Evolutionary conservation across 495 filamentous ascomycete genomes (phyloP), one percentile per base, ranked within the genome.

Genomic region (Pyrenopolyporus hunteri): DNA sequence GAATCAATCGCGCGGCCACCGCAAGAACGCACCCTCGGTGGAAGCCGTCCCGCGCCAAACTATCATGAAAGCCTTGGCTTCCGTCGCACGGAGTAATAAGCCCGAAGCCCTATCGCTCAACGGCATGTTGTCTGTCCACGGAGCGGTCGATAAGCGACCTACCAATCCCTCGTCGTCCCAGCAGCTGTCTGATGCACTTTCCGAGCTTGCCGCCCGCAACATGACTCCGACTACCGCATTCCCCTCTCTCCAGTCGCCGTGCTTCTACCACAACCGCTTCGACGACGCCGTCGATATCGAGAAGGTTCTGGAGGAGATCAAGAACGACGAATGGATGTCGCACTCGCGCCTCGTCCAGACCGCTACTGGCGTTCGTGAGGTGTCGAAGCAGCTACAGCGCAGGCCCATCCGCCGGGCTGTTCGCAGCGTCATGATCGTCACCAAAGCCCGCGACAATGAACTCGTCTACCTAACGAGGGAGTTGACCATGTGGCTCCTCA

Each of bases 181-280:
- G 59, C 83, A 82, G 52, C 76, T 90, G n/a, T 85, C 85, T 19
- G 81, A 85, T 2, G 85, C 86, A 17, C 79, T 90, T 17, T 85
- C 84, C 32, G 87, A 81, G 60, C 72, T 89, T 23, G 83, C 85
- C 64, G 71, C 73, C 36, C 78, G 76, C 42, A 71, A 61, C 63
- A 71, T 70, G 54, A 82, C 84, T 0, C 83, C 87, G 6, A 80
- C 83, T 22, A 85, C 87, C 1, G 83, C 87, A 23, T 83, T 90
- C 58, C 79, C 83, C 13, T 78, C 83, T 3, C 76, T 97, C 19
- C 88, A 93, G 68, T 95, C 91, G 31, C 94, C 94, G 0, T 98
- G 95, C 75, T 98, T 93, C 75, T 98, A 97, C 81, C 94, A 98
- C 74, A 88, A 93, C 74, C 84, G 92, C 33, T 98, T 98, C 70